Percentiles rank a stretch among this genome's conserved stretches.
Evolutionary conservation across 352 stramenopile species (phyloP).

Genomic region (Phytophthora hybrid): DNA sequence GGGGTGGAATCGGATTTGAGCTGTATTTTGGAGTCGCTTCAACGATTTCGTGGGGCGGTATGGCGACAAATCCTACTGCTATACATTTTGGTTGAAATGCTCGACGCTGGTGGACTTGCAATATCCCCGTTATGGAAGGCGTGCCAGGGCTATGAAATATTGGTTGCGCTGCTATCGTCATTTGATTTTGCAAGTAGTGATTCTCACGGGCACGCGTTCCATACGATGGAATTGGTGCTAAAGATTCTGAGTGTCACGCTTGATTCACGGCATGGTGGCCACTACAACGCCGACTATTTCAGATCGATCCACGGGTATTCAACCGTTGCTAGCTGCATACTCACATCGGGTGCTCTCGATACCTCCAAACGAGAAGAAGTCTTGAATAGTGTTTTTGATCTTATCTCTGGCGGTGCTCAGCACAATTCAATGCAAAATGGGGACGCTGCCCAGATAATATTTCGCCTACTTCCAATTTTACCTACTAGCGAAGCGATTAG

Average conservation of each 20-base stretch:
- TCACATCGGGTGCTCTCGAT: constrained; percentile 58
- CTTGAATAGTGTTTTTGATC: constrained; percentile 63
- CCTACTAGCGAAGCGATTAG: constrained; percentile 33
- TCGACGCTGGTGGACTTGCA: constrained; percentile 43
- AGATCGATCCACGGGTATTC: constrained; percentile 50
- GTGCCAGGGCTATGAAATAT: constrained; percentile 67
- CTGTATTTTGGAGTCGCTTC: constrained; percentile 61
- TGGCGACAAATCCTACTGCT: constrained; percentile 55
- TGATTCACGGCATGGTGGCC: constrained; percentile 37
- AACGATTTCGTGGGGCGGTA: constrained; percentile 42
- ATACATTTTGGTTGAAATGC: constrained; percentile 53
- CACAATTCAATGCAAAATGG: constrained; percentile 68
- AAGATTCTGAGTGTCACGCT: constrained; percentile 59
- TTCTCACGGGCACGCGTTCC: constrained; percentile 29
- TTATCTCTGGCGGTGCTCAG: constrained; percentile 57
- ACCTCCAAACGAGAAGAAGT: constrained; percentile 44
- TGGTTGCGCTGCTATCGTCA: constrained; percentile 70
- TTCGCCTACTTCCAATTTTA: constrained; percentile 56
- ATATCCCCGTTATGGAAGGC: constrained; percentile 56
- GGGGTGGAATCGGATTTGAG: constrained; percentile 71
- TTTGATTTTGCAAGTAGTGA: constrained; percentile 45
- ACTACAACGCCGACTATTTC: constrained; percentile 52
- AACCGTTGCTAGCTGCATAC: constrained; percentile 65
- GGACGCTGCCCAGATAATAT: constrained; percentile 62
- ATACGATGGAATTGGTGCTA: constrained; percentile 64